These are phyloP conservation scores for Penicillium coffeae DNA, from an alignment of 495 filamentous ascomycete species.

Conservation along the genomic window DNA sequence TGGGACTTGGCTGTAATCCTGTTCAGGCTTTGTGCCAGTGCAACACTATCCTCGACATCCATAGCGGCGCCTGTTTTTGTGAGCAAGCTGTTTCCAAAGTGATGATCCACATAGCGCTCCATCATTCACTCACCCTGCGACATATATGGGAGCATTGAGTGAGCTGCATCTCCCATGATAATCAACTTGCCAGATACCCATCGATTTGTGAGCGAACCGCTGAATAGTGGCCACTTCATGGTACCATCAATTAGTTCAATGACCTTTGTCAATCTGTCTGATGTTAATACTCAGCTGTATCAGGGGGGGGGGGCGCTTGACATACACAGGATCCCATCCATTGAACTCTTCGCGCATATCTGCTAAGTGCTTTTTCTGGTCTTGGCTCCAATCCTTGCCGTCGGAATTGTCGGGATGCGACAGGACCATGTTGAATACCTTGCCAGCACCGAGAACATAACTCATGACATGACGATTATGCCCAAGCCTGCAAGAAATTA, in stretches of 20 bases:
- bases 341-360: slow-evolving; percentile 36
- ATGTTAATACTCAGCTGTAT: background rate
- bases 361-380: slow-evolving; percentile 17
- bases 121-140: slow-evolving; percentile 30
- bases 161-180: slow-evolving; percentile 48
- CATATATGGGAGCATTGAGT: slow-evolving; percentile 50
- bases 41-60: slow-evolving; percentile 39
- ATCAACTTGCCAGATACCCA: slow-evolving; percentile 35
- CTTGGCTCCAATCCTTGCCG: slow-evolving; percentile 32
- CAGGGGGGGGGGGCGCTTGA: background rate
- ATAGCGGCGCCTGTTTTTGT: slow-evolving; percentile 32
- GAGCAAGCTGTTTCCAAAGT: no score
- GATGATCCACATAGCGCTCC: slow-evolving; percentile 36
- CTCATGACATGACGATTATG: slow-evolving; percentile 44
- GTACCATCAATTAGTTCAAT: slow-evolving; percentile 35
- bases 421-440: slow-evolving; percentile 48
- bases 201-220: slow-evolving; percentile 18
- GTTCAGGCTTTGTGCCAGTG: slow-evolving; percentile 25
- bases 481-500: slow-evolving; percentile 21
- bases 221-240: slow-evolving; percentile 40
- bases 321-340: slow-evolving; percentile 36
- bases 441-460: slow-evolving; percentile 46
- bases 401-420: slow-evolving; percentile 43
- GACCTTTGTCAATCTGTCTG: slow-evolving; percentile 33
- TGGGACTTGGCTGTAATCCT: slow-evolving; percentile 5